Conservation (phyloP, 257 asterid species). For the Salvia miltiorrhiza region DNA sequence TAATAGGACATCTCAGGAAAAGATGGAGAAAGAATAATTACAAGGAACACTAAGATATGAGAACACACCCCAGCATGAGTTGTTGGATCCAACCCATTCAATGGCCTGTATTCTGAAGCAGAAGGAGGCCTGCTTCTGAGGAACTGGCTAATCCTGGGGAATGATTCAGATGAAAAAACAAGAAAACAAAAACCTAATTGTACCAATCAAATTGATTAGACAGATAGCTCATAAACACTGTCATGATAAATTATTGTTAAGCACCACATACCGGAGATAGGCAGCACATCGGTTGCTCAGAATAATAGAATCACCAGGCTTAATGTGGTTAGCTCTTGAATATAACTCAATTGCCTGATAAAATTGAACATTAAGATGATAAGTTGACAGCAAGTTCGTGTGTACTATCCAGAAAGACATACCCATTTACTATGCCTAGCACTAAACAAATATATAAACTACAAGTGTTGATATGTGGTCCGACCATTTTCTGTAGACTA, state of each 20-base stretch:
- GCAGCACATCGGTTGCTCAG: conserved; percentile 85
- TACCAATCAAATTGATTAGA: conserved; percentile 13
- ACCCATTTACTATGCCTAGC: conserved; percentile 1
- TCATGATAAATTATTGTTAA: background rate
- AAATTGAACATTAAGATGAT: conserved; percentile 13
- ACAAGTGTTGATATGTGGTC: background rate
- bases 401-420: background rate
- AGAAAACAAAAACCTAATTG: background rate
- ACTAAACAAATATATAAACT: background rate
- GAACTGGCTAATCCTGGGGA: conserved; percentile 66
- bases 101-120: conserved; percentile 74
- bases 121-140: conserved; percentile 72
- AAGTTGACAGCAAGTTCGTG: background rate
- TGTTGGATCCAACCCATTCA: conserved; percentile 92
- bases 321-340: conserved; percentile 73
- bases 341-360: conserved; percentile 74
- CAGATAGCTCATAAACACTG: background rate
- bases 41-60: conserved; percentile 1
- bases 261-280: conserved; percentile 59
- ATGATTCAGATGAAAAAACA: conserved; percentile 1
- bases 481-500: background rate
- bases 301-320: conserved; percentile 64
- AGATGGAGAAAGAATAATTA: background rate
- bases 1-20: background rate
- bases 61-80: conserved; percentile 79